Conservation (phyloP, 2,329 filamentous ascomycete species). For the Macroventuria anomochaeta region DNA sequence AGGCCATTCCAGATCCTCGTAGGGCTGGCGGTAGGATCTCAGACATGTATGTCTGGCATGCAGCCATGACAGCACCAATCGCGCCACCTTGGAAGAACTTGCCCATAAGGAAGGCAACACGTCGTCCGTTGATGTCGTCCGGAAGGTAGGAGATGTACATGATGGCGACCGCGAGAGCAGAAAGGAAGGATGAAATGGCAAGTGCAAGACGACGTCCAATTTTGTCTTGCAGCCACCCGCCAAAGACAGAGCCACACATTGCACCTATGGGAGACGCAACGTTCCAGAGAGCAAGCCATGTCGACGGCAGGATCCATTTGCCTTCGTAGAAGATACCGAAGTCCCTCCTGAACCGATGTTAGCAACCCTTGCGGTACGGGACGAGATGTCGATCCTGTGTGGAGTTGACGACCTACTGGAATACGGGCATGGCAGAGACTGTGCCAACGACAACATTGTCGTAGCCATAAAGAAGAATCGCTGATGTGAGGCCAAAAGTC, state of each 20-base stretch:
- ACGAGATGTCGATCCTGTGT: background rate
- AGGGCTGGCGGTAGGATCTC: conserved; percentile 57
- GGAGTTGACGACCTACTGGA: conserved; percentile 29
- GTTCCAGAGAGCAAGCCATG: conserved; percentile 41
- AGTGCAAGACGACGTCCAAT: conserved; percentile 35
- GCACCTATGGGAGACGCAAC: conserved; percentile 34
- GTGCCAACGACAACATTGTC: conserved; percentile 42
- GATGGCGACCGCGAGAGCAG: conserved; percentile 37
- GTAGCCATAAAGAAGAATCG: conserved; percentile 40
- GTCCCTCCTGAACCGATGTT: conserved; percentile 25
- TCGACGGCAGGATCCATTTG: conserved; percentile 38
- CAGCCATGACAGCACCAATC: conserved; percentile 53
- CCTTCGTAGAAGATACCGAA: conserved; percentile 32
- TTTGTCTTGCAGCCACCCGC: conserved; percentile 37
- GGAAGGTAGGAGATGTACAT: conserved; percentile 42
- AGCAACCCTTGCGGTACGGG: background rate
- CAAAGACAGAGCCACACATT: conserved; percentile 36
- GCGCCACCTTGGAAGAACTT: conserved; percentile 56
- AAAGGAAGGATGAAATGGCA: conserved; percentile 32
- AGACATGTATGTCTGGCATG: conserved; percentile 57
- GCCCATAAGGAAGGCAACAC: conserved; percentile 52
- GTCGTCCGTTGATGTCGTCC: conserved; percentile 27
- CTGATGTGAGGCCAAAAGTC: conserved; percentile 35
- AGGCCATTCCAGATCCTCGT: conserved; percentile 56
- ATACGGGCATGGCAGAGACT: conserved; percentile 38